phyloP scores from a whole-genome alignment of 208 protist genomes.

The Trypanosoma brucei region DNA sequence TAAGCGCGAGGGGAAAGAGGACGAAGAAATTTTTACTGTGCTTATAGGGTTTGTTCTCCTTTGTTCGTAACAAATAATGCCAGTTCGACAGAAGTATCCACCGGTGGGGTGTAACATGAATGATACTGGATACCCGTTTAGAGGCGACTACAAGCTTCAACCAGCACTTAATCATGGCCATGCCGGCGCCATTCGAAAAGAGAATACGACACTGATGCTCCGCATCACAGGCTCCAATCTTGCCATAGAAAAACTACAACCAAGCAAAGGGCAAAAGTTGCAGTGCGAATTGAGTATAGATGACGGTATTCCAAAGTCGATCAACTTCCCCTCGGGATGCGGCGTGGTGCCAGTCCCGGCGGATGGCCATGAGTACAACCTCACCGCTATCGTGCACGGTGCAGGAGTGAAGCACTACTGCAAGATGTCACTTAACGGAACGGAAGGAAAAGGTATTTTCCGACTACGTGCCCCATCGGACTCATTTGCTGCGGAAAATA shows the following conservation, averaged over 20 bases:
- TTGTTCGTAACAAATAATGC: slow-evolving; percentile 3
- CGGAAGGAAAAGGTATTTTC: slow-evolving; percentile 44
- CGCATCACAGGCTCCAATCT: slow-evolving; percentile 72
- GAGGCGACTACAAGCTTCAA: slow-evolving; percentile 59
- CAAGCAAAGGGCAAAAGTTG: slow-evolving; percentile 37
- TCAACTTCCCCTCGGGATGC: slow-evolving; percentile 33
- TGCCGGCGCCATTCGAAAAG: slow-evolving; percentile 39
- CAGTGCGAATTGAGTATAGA: slow-evolving; percentile 72
- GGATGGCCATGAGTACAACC: slow-evolving; percentile 71
- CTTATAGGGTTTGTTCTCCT: too few relatives aligned
- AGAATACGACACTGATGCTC: slow-evolving; percentile 44
- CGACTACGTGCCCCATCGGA: slow-evolving; percentile 52
- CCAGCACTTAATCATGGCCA: slow-evolving; percentile 78
- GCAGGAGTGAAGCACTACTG: slow-evolving; percentile 50
- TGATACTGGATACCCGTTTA: slow-evolving; percentile 81
- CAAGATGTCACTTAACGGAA: slow-evolving; percentile 65
- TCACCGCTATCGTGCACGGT: slow-evolving; percentile 50
- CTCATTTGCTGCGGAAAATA: slow-evolving; percentile 18
- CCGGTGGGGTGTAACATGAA: slow-evolving; percentile 79
- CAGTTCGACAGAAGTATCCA: slow-evolving; percentile 22
- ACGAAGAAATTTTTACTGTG: too few relatives aligned
- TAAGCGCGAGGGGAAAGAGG: too few relatives aligned
- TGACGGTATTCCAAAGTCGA: slow-evolving; percentile 35
- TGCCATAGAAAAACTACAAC: slow-evolving; percentile 66
- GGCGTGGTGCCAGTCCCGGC: slow-evolving; percentile 49